Base-by-base conservation (phyloP, 2,329 filamentous ascomycete genomes). In the Pezicula neosporulosa region DNA sequence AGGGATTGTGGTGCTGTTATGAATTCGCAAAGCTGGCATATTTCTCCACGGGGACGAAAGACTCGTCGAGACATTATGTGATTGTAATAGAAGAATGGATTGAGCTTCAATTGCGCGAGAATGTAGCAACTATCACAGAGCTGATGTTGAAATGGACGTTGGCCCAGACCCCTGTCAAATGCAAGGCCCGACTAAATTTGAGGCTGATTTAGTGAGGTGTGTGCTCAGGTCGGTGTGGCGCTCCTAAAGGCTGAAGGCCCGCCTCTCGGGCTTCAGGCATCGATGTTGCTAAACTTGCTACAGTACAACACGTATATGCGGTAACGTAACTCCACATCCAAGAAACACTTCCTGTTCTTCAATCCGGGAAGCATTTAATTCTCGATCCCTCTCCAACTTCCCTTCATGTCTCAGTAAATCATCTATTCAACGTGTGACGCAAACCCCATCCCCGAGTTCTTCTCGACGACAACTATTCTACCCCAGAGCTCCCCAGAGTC, bases 1-100 rank as follows among this genome's bases (percentile, higher is more conserved):
- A 48, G 35, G 8, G 43, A 44, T 44, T 55, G 52, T 19, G 55
- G 53, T 45, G 56, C 44, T 44, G 55, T 50, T 27, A 70, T 58
- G 54, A 68, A 67, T 48, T 74, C 61, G 61, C 75, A 78, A 46
- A 70, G 66, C 48, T 73, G 72, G 66, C 76, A 78, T 48, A 76
- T 56, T 50, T 72, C 68, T 58, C 49, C 52, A 42, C 60, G 58
- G 39, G 62, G 60, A 27, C 58, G 59, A n/a, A 66, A 47, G 44
- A 56, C 60, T 50, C 67, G 63, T 62, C 67, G 66, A 44, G 70
- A 72, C 73, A 77, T 76, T n/a, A 53, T 65, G 28, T 28, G 33
- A 46, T 6, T 48, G 13, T 28, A 3, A 28, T 52, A 37, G 24
- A 38, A 48, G 18, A 28, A 13, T 37, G 33, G 18, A 19, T 30